Conservation (phyloP, 2,329 filamentous ascomycete species). For the Neurospora crassa region DNA sequence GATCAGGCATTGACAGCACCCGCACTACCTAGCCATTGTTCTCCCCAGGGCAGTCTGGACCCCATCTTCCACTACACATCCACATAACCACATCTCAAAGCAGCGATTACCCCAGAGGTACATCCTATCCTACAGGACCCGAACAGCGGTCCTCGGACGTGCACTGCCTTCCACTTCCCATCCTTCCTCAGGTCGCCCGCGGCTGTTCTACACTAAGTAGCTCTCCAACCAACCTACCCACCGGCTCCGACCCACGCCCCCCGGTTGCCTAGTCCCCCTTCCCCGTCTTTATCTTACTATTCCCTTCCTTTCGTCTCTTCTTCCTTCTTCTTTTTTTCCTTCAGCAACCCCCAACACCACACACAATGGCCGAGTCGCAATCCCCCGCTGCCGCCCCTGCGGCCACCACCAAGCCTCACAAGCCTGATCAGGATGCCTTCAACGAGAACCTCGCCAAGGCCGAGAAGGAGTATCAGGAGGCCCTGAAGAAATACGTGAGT, state of each 20-base stretch:
- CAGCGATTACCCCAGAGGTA: neutral
- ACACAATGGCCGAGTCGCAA: conserved; percentile 36
- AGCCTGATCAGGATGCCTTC: conserved; percentile 79
- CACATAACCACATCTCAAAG: neutral
- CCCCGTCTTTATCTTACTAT: neutral
- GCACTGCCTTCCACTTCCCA: neutral
- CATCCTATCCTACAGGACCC: neutral
- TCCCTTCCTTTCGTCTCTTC: neutral
- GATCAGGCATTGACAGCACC: neutral
- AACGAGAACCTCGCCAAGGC: conserved; percentile 69
- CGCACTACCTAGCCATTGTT: neutral
- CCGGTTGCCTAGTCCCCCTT: neutral
- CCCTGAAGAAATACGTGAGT: conserved; percentile 45
- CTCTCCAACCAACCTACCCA: neutral
- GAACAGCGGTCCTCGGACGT: neutral
- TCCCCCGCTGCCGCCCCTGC: conserved; percentile 30
- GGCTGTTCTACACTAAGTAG: neutral
- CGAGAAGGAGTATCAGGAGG: conserved; percentile 76
- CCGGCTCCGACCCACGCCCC: neutral
- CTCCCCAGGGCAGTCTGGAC: neutral
- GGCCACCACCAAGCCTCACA: conserved; percentile 58
- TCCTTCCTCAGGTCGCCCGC: neutral
- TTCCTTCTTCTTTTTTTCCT: conserved; percentile 4
- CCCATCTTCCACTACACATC: neutral
- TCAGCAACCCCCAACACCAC: conserved; percentile 9